Conservation (phyloP, 2,329 filamentous ascomycete species). For the Fonsecaea pedrosoi region DNA sequence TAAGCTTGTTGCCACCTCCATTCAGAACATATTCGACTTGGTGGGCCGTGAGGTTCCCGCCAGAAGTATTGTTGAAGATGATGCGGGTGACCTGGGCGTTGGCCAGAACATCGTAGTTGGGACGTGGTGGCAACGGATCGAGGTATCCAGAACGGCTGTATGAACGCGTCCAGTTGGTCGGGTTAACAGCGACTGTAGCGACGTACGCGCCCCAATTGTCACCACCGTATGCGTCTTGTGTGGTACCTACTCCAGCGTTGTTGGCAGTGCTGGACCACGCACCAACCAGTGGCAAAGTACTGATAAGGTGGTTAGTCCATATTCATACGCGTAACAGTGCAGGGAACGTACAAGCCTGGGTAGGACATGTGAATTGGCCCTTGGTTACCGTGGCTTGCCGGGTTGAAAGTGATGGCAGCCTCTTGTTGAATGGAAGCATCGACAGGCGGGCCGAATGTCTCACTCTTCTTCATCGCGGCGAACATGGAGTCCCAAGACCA, state of each 20-base stretch:
- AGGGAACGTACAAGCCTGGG: slow-evolving; percentile 43
- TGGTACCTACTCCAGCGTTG: slow-evolving; percentile 41
- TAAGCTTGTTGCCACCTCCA: slow-evolving; percentile 41
- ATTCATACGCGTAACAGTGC: slow-evolving; percentile 3
- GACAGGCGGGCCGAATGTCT: slow-evolving; percentile 51
- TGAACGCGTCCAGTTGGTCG: slow-evolving; percentile 47
- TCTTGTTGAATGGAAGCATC: slow-evolving; percentile 44
- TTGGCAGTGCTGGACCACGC: slow-evolving; percentile 32
- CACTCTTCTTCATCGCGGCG: slow-evolving; percentile 47
- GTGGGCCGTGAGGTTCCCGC: slow-evolving; percentile 42
- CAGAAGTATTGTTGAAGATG: slow-evolving; percentile 40
- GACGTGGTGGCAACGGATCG: slow-evolving; percentile 44
- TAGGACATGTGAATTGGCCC: slow-evolving; percentile 60
- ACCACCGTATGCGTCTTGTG: slow-evolving; percentile 44
- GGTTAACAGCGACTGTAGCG: slow-evolving; percentile 47
- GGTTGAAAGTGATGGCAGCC: slow-evolving; percentile 50
- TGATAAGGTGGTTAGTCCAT: slow-evolving; percentile 33
- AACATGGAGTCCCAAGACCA: slow-evolving; percentile 47
- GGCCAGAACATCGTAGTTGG: slow-evolving; percentile 44
- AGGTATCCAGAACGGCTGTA: slow-evolving; percentile 48
- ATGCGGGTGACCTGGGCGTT: slow-evolving; percentile 37
- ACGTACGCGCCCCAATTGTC: slow-evolving; percentile 45
- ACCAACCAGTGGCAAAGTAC: slow-evolving; percentile 38
- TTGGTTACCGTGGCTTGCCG: slow-evolving; percentile 50
- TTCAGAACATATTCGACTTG: slow-evolving; percentile 46